Conservation (phyloP, 345 rosid species). For the Gossypium arboreum region DNA sequence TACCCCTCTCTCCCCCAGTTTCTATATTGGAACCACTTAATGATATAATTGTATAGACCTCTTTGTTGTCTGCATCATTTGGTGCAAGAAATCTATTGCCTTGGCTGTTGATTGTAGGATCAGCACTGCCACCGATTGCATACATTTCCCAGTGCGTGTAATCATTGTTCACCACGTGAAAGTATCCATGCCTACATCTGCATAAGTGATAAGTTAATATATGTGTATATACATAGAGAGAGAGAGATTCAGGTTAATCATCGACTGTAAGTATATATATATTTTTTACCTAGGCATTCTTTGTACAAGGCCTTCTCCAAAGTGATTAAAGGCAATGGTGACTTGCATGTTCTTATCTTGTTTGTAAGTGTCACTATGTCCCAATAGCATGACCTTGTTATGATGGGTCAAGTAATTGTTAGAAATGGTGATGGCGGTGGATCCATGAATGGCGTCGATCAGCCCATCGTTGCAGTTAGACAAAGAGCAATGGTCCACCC, state of each 20-base stretch:
- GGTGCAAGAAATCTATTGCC: constrained; percentile 68
- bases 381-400: constrained; percentile 60
- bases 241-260: not conserved
- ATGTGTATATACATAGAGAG: not conserved
- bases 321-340: constrained; percentile 68
- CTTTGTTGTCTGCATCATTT: not conserved
- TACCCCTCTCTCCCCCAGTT: not conserved
- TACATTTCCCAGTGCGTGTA: constrained; percentile 66
- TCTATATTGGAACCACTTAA: not conserved
- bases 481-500: constrained; percentile 65
- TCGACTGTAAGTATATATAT: not conserved
- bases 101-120: constrained; percentile 64
- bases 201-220: not conserved
- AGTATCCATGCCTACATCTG: constrained; percentile 66
- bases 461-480: constrained; percentile 56
- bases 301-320: constrained; percentile 66
- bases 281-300: constrained; percentile 59
- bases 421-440: constrained; percentile 58
- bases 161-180: constrained; percentile 69
- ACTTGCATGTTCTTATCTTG: constrained; percentile 64
- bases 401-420: constrained; percentile 58
- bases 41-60: not conserved
- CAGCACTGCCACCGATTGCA: constrained; percentile 71
- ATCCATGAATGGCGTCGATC: constrained; percentile 55
- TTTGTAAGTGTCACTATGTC: constrained; percentile 51